Percentiles rank a stretch among this genome's conserved stretches.
Conservation (phyloP, 768 basidiomycete species). For the Auricularia cornea region DNA sequence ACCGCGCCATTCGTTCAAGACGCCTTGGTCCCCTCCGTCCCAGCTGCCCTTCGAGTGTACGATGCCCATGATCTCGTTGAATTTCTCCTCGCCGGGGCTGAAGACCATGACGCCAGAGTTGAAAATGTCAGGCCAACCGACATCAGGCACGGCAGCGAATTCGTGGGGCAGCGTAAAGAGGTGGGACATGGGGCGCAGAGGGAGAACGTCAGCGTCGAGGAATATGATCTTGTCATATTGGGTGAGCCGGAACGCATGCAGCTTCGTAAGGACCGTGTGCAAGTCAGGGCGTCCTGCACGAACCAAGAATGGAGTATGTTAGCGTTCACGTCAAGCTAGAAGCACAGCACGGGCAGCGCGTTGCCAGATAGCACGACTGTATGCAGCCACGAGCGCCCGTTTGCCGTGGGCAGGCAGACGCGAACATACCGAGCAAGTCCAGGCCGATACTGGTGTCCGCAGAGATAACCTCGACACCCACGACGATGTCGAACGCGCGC, state of each 20-base stretch:
- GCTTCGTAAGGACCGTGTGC: constrained; percentile 86
- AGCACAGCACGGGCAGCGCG: constrained; percentile 3
- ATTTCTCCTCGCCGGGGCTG: constrained; percentile 75
- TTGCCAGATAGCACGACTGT: constrained; percentile 2
- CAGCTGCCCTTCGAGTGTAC: constrained; percentile 77
- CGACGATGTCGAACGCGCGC: constrained; percentile 70
- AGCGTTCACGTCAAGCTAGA: constrained; percentile 8
- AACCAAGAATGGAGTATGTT: constrained; percentile 1
- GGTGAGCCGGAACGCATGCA: constrained; percentile 89
- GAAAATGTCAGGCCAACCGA: constrained; percentile 99
- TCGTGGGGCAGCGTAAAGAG: constrained; percentile 77
- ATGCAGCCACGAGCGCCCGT: constrained; percentile 11
- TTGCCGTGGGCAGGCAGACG: constrained; percentile 8
- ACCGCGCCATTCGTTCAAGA: constrained; percentile 92
- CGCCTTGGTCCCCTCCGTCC: constrained; percentile 98
- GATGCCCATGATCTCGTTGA: constrained; percentile 59
- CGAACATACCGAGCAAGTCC: constrained; percentile 68
- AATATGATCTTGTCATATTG: constrained; percentile 83
- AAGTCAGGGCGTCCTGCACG: constrained; percentile 85
- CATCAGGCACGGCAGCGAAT: constrained; percentile 92
- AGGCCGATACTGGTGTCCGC: constrained; percentile 59
- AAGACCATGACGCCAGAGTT: constrained; percentile 94
- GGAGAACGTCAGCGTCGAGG: constrained; percentile 88
- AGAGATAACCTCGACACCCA: constrained; percentile 86
- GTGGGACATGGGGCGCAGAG: constrained; percentile 80